Percentiles rank a stretch among this genome's conserved stretches.
These are phyloP conservation scores for Monosporascus sp. DNA, from an alignment of 2,329 filamentous ascomycete species.

Conservation along the genomic window DNA sequence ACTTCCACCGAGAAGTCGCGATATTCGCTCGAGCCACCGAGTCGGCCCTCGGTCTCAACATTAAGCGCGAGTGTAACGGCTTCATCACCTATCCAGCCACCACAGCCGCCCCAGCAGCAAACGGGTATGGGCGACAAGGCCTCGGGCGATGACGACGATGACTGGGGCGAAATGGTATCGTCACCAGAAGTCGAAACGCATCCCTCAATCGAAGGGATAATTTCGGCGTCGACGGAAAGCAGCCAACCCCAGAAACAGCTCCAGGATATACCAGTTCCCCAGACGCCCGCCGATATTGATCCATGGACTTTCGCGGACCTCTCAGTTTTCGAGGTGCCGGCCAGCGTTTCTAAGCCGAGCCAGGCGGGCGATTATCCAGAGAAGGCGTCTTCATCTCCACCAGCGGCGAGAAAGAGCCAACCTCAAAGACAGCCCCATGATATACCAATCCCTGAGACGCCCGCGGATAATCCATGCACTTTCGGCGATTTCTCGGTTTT, in stretches of 20 bases:
- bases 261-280: not conserved
- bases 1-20: not conserved
- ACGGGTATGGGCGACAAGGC: constrained; percentile 1
- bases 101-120: not conserved
- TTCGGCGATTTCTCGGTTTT: too few species aligned
- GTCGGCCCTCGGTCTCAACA: not conserved
- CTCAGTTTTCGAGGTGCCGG: constrained; percentile 12
- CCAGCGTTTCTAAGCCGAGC: not conserved
- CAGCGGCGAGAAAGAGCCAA: not conserved
- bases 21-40: constrained; percentile 1
- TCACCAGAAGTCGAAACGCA: constrained; percentile 26
- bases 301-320: constrained; percentile 16
- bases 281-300: constrained; percentile 4
- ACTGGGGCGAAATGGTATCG: constrained; percentile 57
- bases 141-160: constrained; percentile 43
- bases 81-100: not conserved
- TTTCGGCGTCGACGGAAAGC: constrained; percentile 2
- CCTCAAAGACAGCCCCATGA: not conserved
- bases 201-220: not conserved
- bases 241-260: constrained; percentile 3
- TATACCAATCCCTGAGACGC: not conserved
- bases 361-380: not conserved
- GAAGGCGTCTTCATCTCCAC: too few species aligned
- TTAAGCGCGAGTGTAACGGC: not conserved
- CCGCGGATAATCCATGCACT: not conserved